Evolutionary conservation across 2,329 filamentous ascomycete genomes (phyloP).

Genomic region (Tolypocladium ovalisporum): DNA sequence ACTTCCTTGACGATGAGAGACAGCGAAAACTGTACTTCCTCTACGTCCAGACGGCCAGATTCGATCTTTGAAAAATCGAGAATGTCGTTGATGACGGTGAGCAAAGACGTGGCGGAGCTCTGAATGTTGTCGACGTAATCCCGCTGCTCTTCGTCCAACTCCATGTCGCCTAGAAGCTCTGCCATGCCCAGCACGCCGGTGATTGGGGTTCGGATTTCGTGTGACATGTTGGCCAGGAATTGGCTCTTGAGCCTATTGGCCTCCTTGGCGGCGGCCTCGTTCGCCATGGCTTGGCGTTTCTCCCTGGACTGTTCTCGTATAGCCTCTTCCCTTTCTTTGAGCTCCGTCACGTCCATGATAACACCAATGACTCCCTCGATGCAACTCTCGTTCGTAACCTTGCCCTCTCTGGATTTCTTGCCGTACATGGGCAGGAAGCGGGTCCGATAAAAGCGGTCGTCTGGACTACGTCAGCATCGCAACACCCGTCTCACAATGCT

Average conservation of each 20-base stretch:
- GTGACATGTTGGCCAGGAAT: conserved; percentile 74
- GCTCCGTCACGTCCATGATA: conserved; percentile 69
- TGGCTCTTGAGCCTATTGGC: conserved; percentile 71
- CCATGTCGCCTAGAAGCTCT: conserved; percentile 59
- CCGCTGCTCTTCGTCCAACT: conserved; percentile 57
- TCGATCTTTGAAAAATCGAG: conserved; percentile 84
- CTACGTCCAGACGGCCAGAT: conserved; percentile 64
- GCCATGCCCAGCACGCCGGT: conserved; percentile 74
- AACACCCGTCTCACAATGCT: neutral
- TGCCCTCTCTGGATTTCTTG: conserved; percentile 41
- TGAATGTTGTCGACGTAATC: conserved; percentile 72
- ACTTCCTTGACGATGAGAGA: conserved; percentile 67
- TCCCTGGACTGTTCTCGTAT: conserved; percentile 55
- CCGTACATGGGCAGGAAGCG: conserved; percentile 56
- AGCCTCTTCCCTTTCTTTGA: conserved; percentile 53
- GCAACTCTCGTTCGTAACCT: conserved; percentile 30
- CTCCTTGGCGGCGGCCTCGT: conserved; percentile 69
- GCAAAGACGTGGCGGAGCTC: conserved; percentile 65
- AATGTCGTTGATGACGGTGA: conserved; percentile 87
- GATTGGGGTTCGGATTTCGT: conserved; percentile 69
- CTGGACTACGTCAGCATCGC: conserved; percentile 16
- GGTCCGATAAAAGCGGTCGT: conserved; percentile 59
- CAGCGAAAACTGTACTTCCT: conserved; percentile 70
- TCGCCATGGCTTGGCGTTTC: conserved; percentile 59
- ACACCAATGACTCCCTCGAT: conserved; percentile 67